Evolutionary conservation across 495 filamentous ascomycete genomes (phyloP).

Genomic region (Neurospora sublineolata): DNA sequence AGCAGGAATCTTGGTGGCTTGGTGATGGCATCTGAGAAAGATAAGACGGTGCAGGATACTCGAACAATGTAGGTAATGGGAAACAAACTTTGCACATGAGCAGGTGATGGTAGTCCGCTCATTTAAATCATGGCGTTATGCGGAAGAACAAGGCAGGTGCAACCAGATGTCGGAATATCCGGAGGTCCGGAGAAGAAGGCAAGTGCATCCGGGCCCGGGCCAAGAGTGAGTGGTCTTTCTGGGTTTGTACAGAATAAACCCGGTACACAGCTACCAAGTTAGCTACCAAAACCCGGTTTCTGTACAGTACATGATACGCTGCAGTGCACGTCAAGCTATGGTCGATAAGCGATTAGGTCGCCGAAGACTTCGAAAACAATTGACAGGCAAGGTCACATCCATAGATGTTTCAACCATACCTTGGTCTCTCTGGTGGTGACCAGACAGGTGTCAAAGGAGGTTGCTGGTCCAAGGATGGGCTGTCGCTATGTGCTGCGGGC

Average conservation of each 20-base stretch:
- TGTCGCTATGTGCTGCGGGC: no score
- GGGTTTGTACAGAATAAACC: background rate
- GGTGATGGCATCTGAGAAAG: background rate
- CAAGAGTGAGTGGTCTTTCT: background rate
- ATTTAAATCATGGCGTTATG: background rate
- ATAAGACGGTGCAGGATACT: background rate
- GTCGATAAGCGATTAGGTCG: background rate
- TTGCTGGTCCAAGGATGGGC: background rate
- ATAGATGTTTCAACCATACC: background rate
- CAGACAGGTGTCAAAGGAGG: background rate
- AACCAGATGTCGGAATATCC: background rate
- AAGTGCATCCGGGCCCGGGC: background rate
- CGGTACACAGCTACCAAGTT: background rate
- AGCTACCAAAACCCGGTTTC: background rate
- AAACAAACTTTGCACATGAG: background rate
- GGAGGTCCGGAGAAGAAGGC: background rate
- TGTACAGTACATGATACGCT: background rate
- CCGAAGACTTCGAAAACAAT: background rate
- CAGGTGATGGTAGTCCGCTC: background rate
- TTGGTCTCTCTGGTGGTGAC: background rate
- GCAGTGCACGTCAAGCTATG: background rate
- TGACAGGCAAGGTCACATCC: background rate
- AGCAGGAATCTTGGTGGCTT: background rate
- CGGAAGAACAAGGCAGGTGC: background rate
- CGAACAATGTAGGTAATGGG: background rate